These are phyloP conservation scores for Aspergillus pseudoviridinutans DNA, from an alignment of 2,329 filamentous ascomycete genomes.

Conservation along the genomic window DNA sequence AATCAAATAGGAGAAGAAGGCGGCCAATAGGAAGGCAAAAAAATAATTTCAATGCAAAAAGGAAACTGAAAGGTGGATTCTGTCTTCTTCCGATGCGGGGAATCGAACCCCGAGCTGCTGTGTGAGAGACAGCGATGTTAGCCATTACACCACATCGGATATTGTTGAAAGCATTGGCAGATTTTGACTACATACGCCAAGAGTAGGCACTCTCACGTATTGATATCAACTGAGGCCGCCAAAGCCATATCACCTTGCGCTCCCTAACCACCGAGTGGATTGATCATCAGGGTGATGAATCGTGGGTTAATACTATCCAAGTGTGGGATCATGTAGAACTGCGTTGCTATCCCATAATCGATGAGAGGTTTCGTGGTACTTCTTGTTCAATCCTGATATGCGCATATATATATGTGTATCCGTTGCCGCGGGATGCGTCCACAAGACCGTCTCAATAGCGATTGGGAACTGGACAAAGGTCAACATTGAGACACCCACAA, in stretches of 20 bases:
- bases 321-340: neutral
- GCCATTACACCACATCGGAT: neutral
- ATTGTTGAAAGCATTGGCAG: neutral
- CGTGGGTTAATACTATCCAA: neutral
- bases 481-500: neutral
- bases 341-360: neutral
- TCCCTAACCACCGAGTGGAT: neutral
- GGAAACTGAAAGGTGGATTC: no score
- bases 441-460: no score
- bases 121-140: neutral
- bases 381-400: neutral
- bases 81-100: neutral
- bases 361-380: neutral
- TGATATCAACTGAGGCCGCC: neutral
- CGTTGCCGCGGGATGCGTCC: neutral
- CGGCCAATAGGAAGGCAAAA: no score
- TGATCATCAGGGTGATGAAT: neutral
- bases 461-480: neutral
- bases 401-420: neutral
- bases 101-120: neutral
- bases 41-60: no score
- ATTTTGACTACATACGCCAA: neutral
- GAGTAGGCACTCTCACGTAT: fast-evolving
- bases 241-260: neutral
- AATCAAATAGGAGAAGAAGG: no score